Percentiles rank a stretch among this genome's conserved stretches.
phyloP scores from a whole-genome alignment of 345 rosid genomes.

The Syzygium oleosum region DNA sequence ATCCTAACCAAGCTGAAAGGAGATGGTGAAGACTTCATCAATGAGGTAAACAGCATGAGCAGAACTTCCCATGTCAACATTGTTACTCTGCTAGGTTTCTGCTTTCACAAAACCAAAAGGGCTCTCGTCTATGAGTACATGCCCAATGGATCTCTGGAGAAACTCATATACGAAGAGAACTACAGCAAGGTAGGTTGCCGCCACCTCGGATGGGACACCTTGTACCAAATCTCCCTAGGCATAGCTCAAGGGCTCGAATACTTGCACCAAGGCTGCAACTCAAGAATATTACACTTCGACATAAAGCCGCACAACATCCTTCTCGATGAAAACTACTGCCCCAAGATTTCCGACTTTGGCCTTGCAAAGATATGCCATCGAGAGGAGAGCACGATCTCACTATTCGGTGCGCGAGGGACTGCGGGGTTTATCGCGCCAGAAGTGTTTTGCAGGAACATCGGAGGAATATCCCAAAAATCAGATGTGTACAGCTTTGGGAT shows the following conservation, averaged over 20 bases:
- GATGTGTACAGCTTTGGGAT: neutral
- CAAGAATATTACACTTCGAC: neutral
- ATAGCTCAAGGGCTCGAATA: neutral
- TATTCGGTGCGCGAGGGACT: constrained; percentile 17
- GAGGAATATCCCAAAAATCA: neutral
- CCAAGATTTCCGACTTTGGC: constrained; percentile 5
- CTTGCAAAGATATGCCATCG: constrained; percentile 1
- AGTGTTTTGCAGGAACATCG: neutral
- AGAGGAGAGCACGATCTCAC: constrained; percentile 19
- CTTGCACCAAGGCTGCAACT: neutral
- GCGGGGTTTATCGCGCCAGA: constrained; percentile 17
- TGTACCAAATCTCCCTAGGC: constrained; percentile 11
- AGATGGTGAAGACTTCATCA: constrained; percentile 33
- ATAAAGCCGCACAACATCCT: constrained; percentile 8
- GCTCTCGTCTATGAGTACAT: neutral
- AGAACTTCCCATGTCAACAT: constrained; percentile 42
- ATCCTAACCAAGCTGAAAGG: constrained; percentile 19
- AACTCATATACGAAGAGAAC: constrained; percentile 2
- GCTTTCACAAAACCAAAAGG: neutral
- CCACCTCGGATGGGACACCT: constrained; percentile 5
- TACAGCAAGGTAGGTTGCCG: neutral
- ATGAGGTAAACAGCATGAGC: constrained; percentile 36
- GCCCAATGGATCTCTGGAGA: neutral
- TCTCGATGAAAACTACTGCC: neutral
- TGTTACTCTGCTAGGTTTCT: constrained; percentile 11